Base-by-base conservation (phyloP, 345 rosid species). In the Limnanthes douglasii region DNA sequence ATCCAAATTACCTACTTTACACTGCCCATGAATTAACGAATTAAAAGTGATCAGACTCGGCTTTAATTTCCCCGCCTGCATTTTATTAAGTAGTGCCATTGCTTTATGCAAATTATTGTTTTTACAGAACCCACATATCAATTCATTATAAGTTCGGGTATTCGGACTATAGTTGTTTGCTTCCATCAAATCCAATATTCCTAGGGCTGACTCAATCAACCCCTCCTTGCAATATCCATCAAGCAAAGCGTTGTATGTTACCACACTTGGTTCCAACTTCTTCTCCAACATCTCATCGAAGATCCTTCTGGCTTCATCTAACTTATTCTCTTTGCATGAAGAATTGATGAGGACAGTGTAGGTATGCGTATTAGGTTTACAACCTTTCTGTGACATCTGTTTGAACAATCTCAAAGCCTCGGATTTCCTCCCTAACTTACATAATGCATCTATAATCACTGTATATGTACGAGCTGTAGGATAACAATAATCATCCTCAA, bases 381-480 rank as follows among this genome's bases (percentile, higher is more conserved):
- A 72, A 4, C 94, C 82, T 53, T 44, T 75, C 47, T 59, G 54
- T 4, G 34, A 51, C 93, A 82, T 86, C 53, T 78, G 75, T 47
- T 43, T 41, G 34, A 73, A 61, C 53, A 78, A 50, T 18, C 40
- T 34, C 53, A 72, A 42, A 2, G 77, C 94, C 49, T 81, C 88
- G 2, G 40, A 21, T 50, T 54, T 75, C 71, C 86, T 66, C 41
- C 54, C 47, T 6, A 39, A 41, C 44, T 41, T 57, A 59, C 72
- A 69, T 37, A 81, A 53, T 16, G 77, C 86, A 45, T 51, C 32
- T 44, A 86, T 70, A 39, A 86, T 56, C 54, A 72, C 93, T 0
- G 94, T 86, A 39, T 75, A 86, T 23, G 94, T 78, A 41, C 77
- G 75, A 27, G 78, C 86, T 1, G 85, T 70, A 1, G 93, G 88